Evolutionary conservation across 257 asterid genomes (phyloP), one percentile per base, ranked within the genome.

Genomic region (Perilla frutescens): DNA sequence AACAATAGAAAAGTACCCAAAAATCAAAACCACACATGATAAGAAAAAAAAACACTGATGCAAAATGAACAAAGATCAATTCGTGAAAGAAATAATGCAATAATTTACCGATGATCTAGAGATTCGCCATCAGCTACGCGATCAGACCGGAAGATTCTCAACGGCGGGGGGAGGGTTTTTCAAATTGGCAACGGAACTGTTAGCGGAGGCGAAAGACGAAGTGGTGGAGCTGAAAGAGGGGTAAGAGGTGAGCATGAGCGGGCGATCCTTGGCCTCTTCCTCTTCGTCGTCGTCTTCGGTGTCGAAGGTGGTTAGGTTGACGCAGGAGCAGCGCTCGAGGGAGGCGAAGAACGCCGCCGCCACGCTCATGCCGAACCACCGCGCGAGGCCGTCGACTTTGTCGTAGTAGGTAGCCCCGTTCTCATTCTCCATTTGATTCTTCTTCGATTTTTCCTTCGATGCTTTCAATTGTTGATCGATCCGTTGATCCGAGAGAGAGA

Each of bases 241-340:
- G 73, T 74, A 76, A 50, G 84, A 72, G 59, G 91, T 83, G 76
- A 91, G 81, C 86, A 93, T 87, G 41, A 93, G 87, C 13, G 98
- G 98, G n/a, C 90, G 96, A 74, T 91, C 98, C 55, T 91, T 89
- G 31, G 98, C 92, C 81, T 93, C 98, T 76, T 93, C 98, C 62
- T 85, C 97, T 29, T 82, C 89, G 8, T 81, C 91, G 32, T 88
- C 96, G 29, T 88, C 96, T 45, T 93, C 98, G 70, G 91, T 78
- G 60, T 93, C 98, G 82, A 69, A 85, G 73, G 98, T 91, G 63
- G 87, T 81, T 75, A 93, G 89, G 68, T 87, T 91, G 64, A 93
- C 96, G 84, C 97, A 93, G 62, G 98, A 88, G 74, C 96, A 93
- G n/a, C 98, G 90, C 73, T 93, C 98, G 31, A 93, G 86, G n/a